These are phyloP conservation scores for Coemansia sp. DNA, from an alignment of 192 early-diverging fungal genomes.

Conservation along the genomic window DNA sequence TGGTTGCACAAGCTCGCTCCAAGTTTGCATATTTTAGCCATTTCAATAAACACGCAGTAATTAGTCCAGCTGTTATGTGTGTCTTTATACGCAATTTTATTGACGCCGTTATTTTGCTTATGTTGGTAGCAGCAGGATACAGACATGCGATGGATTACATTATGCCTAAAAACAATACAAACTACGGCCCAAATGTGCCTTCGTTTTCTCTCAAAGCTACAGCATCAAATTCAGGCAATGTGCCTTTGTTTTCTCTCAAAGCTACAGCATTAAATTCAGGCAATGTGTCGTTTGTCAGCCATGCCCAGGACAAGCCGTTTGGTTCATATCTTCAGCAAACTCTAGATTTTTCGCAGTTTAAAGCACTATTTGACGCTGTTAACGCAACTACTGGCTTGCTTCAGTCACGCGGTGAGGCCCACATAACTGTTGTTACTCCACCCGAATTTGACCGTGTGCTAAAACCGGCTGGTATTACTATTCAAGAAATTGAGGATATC, in stretches of 20 bases:
- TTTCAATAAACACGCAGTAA: background rate
- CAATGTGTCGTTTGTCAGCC: constrained; percentile 52
- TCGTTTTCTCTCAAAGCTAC: constrained; percentile 30
- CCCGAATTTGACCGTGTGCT: constrained; percentile 63
- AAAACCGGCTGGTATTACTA: constrained; percentile 61
- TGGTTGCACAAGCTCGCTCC: background rate
- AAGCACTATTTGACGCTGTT: constrained; percentile 53
- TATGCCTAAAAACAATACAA: constrained; percentile 5
- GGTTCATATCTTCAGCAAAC: constrained; percentile 62
- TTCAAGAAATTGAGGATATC: constrained; percentile 62
- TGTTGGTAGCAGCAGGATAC: background rate
- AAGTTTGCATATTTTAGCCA: background rate
- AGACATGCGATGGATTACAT: background rate
- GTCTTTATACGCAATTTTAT: background rate
- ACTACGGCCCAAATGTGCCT: constrained; percentile 40
- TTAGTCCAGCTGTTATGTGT: background rate
- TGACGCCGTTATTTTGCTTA: background rate
- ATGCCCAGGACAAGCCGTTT: constrained; percentile 32
- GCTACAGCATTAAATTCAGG: constrained; percentile 41
- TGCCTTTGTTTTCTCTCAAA: constrained; percentile 44
- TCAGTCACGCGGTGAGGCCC: constrained; percentile 63
- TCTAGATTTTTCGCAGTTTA: constrained; percentile 58
- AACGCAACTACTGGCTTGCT: constrained; percentile 51
- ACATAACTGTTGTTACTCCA: constrained; percentile 69
- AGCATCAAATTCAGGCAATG: constrained; percentile 42